Evolutionary conservation across 495 filamentous ascomycete genomes (phyloP), one percentile per base, ranked within the genome.

Genomic region (Talaromyces stipitatus): DNA sequence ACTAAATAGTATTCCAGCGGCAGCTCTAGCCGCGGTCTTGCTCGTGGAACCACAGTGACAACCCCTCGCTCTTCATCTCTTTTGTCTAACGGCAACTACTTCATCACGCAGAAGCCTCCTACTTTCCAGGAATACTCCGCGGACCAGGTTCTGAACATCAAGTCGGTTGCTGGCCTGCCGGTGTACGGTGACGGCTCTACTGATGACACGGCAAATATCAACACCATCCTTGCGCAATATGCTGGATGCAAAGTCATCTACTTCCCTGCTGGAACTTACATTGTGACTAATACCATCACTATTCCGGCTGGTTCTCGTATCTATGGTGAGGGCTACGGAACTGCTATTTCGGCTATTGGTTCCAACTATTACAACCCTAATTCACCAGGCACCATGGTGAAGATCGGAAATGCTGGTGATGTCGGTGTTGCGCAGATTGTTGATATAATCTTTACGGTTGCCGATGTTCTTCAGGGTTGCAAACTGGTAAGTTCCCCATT

Each of bases 211-310:
- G 64, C 58, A 0, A 69, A 71, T 6, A 72, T 88, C 41, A 82
- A 85, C 58, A 61, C 69, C 4, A 75, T 83, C 62, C 32, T 83
- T 46, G 58, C 76, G 45, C 54, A 78, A 58, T 69, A 82, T 48
- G 70, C 77, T 28, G 63, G 66, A 36, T 68, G 75, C 66, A 82
- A 78, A 56, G 67, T 86, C 22, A 72, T 79, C 1, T 88, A 77
- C 62, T 82, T 89, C 60, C 83, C 84, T 2, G 69, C 72, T 22
- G 84, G 85, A 10, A 76, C 76, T 0, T 89, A 89, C 61, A 63
- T 77, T 7, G 78, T 87, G 32, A 82, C 72, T 4, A 67, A 74
- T 23, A 88, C 85, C 0, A 62, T 89, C 33, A 59, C 70, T 33
- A 67, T 87, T 36, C 85, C 84, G 0, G 64, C 72, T 0, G 76